These are phyloP conservation scores for Eudorina sp. DNA, from an alignment of 139 green algal genomes.

Conservation along the genomic window DNA sequence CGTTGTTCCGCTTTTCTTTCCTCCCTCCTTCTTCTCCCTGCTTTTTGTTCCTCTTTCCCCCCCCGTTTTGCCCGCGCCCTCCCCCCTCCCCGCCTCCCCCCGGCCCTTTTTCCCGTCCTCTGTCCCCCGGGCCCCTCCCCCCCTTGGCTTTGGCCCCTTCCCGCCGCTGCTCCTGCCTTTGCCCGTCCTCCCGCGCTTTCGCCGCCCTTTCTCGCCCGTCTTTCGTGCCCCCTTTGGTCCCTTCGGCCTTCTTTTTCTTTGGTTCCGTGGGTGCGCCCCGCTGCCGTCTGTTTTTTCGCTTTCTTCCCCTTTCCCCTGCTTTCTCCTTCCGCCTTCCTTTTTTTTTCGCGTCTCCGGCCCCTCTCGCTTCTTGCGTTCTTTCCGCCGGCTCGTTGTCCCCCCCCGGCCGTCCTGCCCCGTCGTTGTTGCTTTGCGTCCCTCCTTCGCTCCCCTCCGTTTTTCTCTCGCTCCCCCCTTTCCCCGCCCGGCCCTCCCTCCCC, in stretches of 20 bases:
- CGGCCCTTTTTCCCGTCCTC: constrained; percentile 30
- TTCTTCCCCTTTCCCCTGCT: too few relatives aligned
- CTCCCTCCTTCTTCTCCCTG: neutral
- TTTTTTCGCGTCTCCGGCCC: neutral
- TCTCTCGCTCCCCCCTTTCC: neutral
- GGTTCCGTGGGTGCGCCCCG: neutral
- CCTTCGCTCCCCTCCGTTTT: neutral
- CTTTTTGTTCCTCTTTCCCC: constrained; percentile 14
- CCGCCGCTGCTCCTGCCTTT: neutral
- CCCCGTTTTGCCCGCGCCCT: constrained; percentile 5
- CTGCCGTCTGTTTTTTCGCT: neutral
- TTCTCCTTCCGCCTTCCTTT: neutral
- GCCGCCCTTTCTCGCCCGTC: neutral
- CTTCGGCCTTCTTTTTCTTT: neutral
- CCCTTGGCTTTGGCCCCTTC: neutral
- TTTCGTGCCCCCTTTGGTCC: neutral
- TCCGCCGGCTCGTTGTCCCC: neutral
- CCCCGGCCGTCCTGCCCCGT: neutral
- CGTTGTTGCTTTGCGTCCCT: neutral
- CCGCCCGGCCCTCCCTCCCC: neutral
- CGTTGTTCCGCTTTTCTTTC: neutral
- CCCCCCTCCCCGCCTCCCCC: neutral
- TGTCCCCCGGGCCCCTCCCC: neutral
- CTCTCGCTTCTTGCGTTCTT: neutral
- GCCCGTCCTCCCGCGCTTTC: neutral